Evolutionary conservation across 2,329 filamentous ascomycete species (phyloP).

Genomic region (Acarospora socialis): DNA sequence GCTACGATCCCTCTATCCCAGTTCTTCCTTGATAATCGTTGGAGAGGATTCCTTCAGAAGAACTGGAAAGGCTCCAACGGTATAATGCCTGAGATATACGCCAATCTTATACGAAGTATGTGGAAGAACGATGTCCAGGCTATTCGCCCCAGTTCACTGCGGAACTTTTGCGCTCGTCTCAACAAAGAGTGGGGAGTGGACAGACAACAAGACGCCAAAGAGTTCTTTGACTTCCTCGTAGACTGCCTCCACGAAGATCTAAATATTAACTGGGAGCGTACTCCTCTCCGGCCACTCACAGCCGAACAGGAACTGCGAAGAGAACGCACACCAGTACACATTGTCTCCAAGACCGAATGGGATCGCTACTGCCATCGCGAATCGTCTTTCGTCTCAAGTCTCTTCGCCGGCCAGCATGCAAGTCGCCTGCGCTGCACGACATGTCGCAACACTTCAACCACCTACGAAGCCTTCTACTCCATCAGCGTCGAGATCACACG

Average conservation of each 20-base stretch:
- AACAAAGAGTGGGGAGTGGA: slow-evolving; percentile 56
- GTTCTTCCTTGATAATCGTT: slow-evolving; percentile 52
- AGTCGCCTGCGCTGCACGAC: slow-evolving; percentile 46
- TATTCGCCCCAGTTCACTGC: slow-evolving; percentile 45
- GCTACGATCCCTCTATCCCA: slow-evolving; percentile 50
- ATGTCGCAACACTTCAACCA: slow-evolving; percentile 49
- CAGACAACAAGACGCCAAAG: slow-evolving; percentile 79
- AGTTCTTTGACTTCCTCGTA: slow-evolving; percentile 74
- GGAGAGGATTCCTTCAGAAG: slow-evolving; percentile 42
- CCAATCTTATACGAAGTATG: slow-evolving; percentile 45
- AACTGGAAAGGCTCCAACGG: slow-evolving; percentile 54
- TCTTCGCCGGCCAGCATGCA: slow-evolving; percentile 62
- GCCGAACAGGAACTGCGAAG: slow-evolving; percentile 45
- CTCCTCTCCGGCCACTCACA: slow-evolving; percentile 43
- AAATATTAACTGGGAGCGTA: slow-evolving; percentile 50
- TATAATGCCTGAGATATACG: slow-evolving; percentile 46
- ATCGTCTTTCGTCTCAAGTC: slow-evolving; percentile 59
- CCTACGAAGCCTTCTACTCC: slow-evolving; percentile 56
- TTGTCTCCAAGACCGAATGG: slow-evolving; percentile 65
- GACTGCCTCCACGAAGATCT: slow-evolving; percentile 76
- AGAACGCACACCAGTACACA: slow-evolving; percentile 45
- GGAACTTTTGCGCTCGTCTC: slow-evolving; percentile 49
- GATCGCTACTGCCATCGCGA: slow-evolving; percentile 52
- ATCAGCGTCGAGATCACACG: slow-evolving; percentile 57
- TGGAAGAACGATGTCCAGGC: slow-evolving; percentile 45